Conservation (phyloP, 768 basidiomycete species). For the Phlebiopsis gigantea region DNA sequence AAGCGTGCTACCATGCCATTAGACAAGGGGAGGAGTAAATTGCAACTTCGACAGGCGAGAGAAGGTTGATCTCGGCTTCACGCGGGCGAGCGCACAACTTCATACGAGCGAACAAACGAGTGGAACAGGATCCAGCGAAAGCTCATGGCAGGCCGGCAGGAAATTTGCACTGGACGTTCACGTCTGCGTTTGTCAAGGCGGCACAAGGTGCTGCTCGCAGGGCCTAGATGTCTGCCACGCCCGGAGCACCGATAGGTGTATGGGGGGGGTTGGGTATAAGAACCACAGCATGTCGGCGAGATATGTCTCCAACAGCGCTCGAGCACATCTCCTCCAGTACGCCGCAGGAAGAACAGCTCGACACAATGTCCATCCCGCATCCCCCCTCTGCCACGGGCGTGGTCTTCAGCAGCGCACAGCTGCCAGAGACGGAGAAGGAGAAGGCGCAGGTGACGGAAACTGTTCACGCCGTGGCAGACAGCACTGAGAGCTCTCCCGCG, state of each 20-base stretch:
- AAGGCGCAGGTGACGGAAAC: not conserved
- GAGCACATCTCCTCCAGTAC: conserved; percentile 1
- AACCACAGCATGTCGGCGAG: not conserved
- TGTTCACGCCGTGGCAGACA: not conserved
- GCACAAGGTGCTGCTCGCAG: not conserved
- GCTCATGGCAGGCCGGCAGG: not conserved
- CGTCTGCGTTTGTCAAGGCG: not conserved
- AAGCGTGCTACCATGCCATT: not conserved
- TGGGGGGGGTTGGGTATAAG: conserved; percentile 1
- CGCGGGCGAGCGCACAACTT: too few relatives aligned
- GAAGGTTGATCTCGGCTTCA: not conserved
- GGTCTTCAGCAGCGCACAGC: not conserved
- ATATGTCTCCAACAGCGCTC: not conserved
- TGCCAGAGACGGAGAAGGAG: not conserved
- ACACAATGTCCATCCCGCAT: not conserved
- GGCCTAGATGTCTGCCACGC: not conserved
- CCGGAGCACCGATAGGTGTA: not conserved
- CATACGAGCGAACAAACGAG: not conserved
- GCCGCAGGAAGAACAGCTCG: not conserved
- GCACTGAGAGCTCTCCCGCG: conserved; percentile 3
- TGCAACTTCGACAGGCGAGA: not conserved
- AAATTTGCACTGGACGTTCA: not conserved
- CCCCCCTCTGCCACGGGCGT: conserved; percentile 6
- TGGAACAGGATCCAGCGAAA: not conserved
- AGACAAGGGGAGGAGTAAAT: not conserved